phyloP scores from a whole-genome alignment of 2,329 filamentous ascomycete species.

The Madurella mycetomatis region DNA sequence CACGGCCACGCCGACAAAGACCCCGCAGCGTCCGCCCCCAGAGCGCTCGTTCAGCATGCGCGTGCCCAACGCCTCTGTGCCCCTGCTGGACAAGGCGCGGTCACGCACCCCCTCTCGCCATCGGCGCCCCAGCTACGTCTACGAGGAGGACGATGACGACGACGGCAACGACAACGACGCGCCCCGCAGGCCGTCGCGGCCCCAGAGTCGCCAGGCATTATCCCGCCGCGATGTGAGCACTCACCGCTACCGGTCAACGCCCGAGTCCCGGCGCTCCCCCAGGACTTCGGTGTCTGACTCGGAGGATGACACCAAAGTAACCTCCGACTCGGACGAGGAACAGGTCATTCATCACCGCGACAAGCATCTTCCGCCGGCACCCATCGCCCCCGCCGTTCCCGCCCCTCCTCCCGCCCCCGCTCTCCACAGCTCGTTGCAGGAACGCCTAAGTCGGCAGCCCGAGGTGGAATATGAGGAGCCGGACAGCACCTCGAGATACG shows the following conservation, averaged over 20 bases:
- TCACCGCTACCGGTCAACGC: slow-evolving; percentile 36
- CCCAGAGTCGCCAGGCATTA: slow-evolving; percentile 28
- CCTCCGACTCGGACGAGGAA: slow-evolving; percentile 34
- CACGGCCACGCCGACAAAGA: slow-evolving; percentile 17
- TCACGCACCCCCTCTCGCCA: slow-evolving; percentile 17
- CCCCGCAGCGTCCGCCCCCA: slow-evolving; percentile 14
- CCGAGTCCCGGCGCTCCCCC: slow-evolving; percentile 25
- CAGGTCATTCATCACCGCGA: slow-evolving; percentile 24
- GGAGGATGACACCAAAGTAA: slow-evolving; percentile 37
- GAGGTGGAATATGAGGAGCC: slow-evolving; percentile 24
- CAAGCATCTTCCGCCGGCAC: slow-evolving; percentile 13
- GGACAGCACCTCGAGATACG: slow-evolving; percentile 22
- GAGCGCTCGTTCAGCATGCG: slow-evolving; percentile 28
- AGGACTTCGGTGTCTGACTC: slow-evolving; percentile 35
- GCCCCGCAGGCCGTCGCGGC: slow-evolving; percentile 21
- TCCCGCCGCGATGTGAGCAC: slow-evolving; percentile 26
- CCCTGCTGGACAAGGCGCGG: slow-evolving; percentile 27
- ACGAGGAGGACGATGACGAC: slow-evolving; percentile 26
- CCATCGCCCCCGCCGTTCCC: slow-evolving; percentile 29
- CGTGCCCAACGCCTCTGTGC: slow-evolving; percentile 29
- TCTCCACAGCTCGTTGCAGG: slow-evolving; percentile 16
- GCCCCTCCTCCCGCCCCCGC: slow-evolving; percentile 8
- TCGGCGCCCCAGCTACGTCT: slow-evolving; percentile 25
- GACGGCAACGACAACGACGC: slow-evolving; percentile 16
- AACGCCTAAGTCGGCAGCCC: slow-evolving; percentile 20